Conservation (phyloP, 1,139 yeast species). For the Hemisphaericaspora xylanilytica region DNA sequence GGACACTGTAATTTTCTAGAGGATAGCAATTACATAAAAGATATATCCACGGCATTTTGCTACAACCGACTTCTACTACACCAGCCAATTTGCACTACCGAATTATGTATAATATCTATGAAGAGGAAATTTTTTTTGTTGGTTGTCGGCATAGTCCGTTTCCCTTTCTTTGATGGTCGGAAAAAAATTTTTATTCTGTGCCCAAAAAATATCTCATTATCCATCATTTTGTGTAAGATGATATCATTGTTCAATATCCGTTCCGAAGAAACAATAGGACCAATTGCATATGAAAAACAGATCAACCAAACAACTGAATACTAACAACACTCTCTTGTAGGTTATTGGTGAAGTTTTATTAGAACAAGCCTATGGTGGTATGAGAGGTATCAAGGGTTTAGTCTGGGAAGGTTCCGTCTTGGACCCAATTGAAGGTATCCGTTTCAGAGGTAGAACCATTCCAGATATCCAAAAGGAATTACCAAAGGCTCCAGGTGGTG, state of each 20-base stretch:
- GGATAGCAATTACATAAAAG: too few species aligned
- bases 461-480: slow-evolving; percentile 91
- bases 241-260: neutral
- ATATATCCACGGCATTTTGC: too few species aligned
- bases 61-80: too few species aligned
- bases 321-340: slow-evolving; percentile 21
- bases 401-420: slow-evolving; percentile 99
- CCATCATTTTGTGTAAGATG: neutral
- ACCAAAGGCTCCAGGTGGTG: slow-evolving; percentile 90
- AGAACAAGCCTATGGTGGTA: slow-evolving; percentile 99
- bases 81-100: too few species aligned
- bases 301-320: slow-evolving; percentile 3
- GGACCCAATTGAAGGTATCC: slow-evolving; percentile 97
- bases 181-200: neutral
- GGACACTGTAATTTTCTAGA: too few species aligned
- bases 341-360: slow-evolving; percentile 88
- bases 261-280: neutral
- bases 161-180: neutral
- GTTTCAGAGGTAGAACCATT: slow-evolving; percentile 97
- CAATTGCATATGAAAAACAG: neutral
- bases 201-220: neutral
- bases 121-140: too few species aligned
- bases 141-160: too few species aligned
- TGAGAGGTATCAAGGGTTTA: slow-evolving; percentile 96
- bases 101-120: too few species aligned